Evolutionary conservation across 1,139 yeast species (phyloP).

Genomic region (Candida sp.): DNA sequence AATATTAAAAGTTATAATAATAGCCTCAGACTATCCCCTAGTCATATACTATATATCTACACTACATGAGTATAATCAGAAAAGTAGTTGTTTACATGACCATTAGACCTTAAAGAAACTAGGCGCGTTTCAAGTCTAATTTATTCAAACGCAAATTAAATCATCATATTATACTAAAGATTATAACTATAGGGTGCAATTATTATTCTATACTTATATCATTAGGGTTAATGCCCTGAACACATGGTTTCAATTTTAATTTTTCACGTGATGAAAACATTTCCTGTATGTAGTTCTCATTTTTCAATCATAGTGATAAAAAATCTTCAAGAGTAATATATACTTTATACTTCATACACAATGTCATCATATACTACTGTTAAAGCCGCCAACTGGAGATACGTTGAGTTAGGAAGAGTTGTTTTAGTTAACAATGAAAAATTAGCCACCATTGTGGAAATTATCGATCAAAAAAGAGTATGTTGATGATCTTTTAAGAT

Average conservation of each 20-base stretch:
- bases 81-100: neutral
- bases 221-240: constrained; percentile 6
- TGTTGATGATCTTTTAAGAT: constrained; percentile 26
- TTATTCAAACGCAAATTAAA: constrained; percentile 53
- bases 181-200: neutral
- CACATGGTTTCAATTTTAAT: neutral
- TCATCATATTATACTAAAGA: constrained; percentile 30
- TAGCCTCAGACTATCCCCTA: too few relatives aligned
- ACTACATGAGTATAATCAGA: neutral
- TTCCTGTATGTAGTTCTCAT: neutral
- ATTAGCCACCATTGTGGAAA: constrained; percentile 94
- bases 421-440: constrained; percentile 83
- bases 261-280: constrained; percentile 2
- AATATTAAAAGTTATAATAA: too few relatives aligned
- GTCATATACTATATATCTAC: neutral
- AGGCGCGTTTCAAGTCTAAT: constrained; percentile 43
- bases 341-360: constrained; percentile 2
- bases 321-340: neutral
- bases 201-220: neutral
- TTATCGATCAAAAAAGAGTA: constrained; percentile 99
- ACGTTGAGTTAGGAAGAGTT: constrained; percentile 99
- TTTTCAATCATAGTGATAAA: constrained; percentile 9
- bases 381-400: constrained; percentile 98
- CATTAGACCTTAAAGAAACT: constrained; percentile 33
- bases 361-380: constrained; percentile 60